Percentiles rank a stretch among this genome's conserved stretches.
phyloP scores from a whole-genome alignment of 2,329 filamentous ascomycete species.

The Diaporthe batatas region DNA sequence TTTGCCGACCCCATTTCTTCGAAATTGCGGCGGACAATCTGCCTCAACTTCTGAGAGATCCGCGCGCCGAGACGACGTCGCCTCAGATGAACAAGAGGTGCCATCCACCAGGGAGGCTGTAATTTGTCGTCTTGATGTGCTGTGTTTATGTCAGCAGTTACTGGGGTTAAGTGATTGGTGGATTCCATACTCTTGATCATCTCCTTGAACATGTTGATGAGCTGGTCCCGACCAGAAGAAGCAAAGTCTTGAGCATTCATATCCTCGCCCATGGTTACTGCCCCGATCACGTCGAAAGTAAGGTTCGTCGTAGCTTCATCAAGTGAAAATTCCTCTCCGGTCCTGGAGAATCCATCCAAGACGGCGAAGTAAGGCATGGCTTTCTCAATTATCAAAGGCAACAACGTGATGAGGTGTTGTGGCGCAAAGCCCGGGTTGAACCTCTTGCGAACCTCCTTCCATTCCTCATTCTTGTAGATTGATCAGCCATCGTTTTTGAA shows the following conservation, averaged over 20 bases:
- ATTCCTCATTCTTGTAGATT: slow-evolving; percentile 45
- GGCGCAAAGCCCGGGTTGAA: slow-evolving; percentile 55
- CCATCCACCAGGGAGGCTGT: background rate
- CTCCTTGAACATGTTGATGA: background rate
- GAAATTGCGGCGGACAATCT: background rate
- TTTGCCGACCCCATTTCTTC: background rate
- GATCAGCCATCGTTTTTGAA: background rate
- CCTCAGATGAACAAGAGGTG: background rate
- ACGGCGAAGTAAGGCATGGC: slow-evolving; percentile 46
- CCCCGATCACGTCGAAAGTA: background rate
- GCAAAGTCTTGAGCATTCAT: background rate
- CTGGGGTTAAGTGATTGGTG: background rate
- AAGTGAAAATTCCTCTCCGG: background rate
- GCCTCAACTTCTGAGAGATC: background rate
- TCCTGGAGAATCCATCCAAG: background rate
- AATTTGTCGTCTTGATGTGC: background rate
- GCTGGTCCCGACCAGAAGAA: background rate
- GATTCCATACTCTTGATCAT: background rate
- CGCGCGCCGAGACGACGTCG: background rate
- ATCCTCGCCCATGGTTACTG: background rate
- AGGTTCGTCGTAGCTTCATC: background rate
- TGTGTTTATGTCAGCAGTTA: background rate
- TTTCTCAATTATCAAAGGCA: slow-evolving; percentile 54
- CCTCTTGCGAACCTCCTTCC: slow-evolving; percentile 51
- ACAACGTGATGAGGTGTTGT: slow-evolving; percentile 52